Conservation (phyloP, 371 early-diverging fungal species). For the Mortierella sp. region DNA sequence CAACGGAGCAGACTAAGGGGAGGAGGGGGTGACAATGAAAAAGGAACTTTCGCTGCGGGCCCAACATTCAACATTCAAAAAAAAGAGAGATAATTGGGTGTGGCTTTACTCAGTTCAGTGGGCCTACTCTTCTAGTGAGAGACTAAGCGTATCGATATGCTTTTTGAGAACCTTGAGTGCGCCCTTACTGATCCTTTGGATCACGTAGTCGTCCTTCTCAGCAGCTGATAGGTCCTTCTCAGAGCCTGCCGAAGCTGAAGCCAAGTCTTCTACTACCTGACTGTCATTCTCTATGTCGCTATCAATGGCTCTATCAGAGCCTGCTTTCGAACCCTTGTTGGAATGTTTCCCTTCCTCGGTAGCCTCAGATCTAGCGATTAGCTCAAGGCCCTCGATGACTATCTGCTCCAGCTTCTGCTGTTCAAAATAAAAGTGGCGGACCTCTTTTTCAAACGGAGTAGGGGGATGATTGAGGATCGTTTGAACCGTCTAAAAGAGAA, state of each 20-base stretch:
- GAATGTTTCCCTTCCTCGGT: not conserved
- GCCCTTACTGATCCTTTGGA: conserved; percentile 39
- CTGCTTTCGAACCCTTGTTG: not conserved
- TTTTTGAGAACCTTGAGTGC: conserved; percentile 53
- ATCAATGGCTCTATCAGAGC: not conserved
- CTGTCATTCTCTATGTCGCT: not conserved
- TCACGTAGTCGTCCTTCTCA: not conserved
- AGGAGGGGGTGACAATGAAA: conserved; percentile 35
- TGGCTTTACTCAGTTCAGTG: not conserved
- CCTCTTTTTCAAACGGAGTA: conserved; percentile 33
- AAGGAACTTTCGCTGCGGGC: conserved; percentile 9
- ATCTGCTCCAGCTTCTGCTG: conserved; percentile 37
- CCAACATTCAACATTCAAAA: not conserved
- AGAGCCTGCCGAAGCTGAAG: not conserved
- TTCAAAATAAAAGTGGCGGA: conserved; percentile 41
- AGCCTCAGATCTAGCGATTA: conserved; percentile 42
- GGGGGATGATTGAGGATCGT: conserved; percentile 53
- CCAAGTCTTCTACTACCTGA: not conserved
- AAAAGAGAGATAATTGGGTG: not conserved
- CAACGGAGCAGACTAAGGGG: conserved; percentile 37
- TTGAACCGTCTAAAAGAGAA: conserved; percentile 30
- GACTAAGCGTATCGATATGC: conserved; percentile 44
- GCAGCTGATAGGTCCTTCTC: not conserved
- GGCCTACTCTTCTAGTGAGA: conserved; percentile 36
- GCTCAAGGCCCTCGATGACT: conserved; percentile 51